A percentile compares a stretch with the other conserved stretches of the same genome.
Conservation (phyloP, 1,284 basidiomycete genomes). For the Coniophora puteana region DNA sequence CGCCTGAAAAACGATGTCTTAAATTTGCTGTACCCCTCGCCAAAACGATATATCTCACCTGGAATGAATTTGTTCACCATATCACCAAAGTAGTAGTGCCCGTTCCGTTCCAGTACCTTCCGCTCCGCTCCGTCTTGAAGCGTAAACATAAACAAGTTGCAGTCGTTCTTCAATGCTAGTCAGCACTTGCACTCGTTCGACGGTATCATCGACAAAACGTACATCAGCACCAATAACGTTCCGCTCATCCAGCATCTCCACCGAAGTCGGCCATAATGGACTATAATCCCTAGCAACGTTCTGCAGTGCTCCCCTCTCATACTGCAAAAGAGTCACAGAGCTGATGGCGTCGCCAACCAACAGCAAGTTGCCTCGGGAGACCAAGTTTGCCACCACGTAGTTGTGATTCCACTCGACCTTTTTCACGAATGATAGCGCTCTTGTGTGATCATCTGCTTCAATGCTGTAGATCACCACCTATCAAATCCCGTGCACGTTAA, state of each 20-base stretch:
- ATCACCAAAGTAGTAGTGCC: slow-evolving; percentile 68
- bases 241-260: slow-evolving; percentile 50
- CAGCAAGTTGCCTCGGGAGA: slow-evolving; percentile 45
- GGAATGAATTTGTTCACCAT: slow-evolving; percentile 65
- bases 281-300: slow-evolving; percentile 75
- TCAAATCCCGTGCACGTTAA: too few species aligned
- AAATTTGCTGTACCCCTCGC: too few species aligned
- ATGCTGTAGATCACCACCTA: slow-evolving; percentile 48
- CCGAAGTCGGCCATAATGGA: slow-evolving; percentile 65
- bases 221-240: slow-evolving; percentile 79
- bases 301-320: slow-evolving; percentile 45
- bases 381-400: slow-evolving; percentile 70
- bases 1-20: slow-evolving; percentile 32
- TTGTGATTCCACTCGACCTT: slow-evolving; percentile 73
- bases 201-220: slow-evolving; percentile 30
- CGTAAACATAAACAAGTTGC: slow-evolving; percentile 74
- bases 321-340: slow-evolving; percentile 72
- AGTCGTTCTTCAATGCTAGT: slow-evolving; percentile 48
- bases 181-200: too few species aligned
- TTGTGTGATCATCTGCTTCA: slow-evolving; percentile 27
- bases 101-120: slow-evolving; percentile 52
- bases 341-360: slow-evolving; percentile 80
- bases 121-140: slow-evolving; percentile 39
- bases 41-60: slow-evolving; percentile 36
- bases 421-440: slow-evolving; percentile 34